Evolutionary conservation across 2,329 filamentous ascomycete genomes (phyloP), one percentile per base, ranked within the genome.

Genomic region (Colletotrichum chrysophilum): DNA sequence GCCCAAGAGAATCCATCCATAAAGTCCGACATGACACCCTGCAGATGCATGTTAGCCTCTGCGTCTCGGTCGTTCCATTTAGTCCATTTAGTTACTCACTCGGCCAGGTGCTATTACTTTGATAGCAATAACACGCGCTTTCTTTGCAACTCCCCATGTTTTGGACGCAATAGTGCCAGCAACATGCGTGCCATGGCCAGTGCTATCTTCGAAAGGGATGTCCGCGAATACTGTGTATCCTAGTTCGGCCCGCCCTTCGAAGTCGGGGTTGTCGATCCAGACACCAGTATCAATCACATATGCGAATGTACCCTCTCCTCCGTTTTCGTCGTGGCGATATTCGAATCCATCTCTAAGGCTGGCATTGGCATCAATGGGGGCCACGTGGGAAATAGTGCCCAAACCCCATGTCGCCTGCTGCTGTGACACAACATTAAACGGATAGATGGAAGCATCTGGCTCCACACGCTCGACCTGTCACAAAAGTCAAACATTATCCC

Each of bases 281-380:
- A 92, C 87, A 52, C 90, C 90, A 0, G 88, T 90, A 79, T 92
- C 90, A 70, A 92, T 81, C 61, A 92, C 81, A 79, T 91, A 92
- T 38, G 87, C 83, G 71, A 85, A 91, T 48, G 82, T 86, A 18
- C 81, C 85, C 13, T 79, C 67, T 13, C 87, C 87, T 16, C 86
- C 85, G 18, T 79, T 83, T 7, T 78, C 71, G 68, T 88, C 84
- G 78, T 88, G 88, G 18, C 79, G 77, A 76, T 88, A 89, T 52
- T 75, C 38, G 77, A 78, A 67, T 30, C 64, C 64, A 34, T 72
- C 60, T 80, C 78, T 9, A 18, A 70, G 68, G 14, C 18, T 72
- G 28, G 8, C 70, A 52, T 21, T 55, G 48, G 78, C 80, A 12
- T 77, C 80, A 21, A 81, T 81, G 24, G 80, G 78, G 6, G 9